Percentiles rank a stretch among this genome's conserved stretches.
Conservation (phyloP, 1,284 basidiomycete genomes). For the Rhodotorula sp. region DNA sequence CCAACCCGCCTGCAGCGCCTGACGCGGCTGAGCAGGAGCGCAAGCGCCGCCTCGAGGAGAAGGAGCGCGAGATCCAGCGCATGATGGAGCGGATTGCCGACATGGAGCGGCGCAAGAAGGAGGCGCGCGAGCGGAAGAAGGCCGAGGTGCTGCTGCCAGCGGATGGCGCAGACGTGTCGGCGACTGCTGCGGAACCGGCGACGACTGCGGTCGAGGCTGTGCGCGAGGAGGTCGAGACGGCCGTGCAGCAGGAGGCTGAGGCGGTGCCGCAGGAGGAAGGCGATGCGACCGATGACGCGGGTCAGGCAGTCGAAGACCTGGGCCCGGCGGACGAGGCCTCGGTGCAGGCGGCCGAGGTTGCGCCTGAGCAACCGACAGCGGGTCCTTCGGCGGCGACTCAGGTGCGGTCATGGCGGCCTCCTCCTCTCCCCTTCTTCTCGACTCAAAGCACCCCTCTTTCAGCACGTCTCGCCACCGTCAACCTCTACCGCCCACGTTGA, state of each 20-base stretch:
- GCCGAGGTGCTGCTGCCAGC: not conserved
- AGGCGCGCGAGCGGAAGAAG: not conserved
- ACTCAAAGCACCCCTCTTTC: not conserved
- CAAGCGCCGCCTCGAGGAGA: conserved; percentile 21
- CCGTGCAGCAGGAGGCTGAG: not conserved
- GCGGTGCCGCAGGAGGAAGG: not conserved
- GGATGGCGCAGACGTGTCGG: too few relatives aligned
- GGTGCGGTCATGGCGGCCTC: not conserved
- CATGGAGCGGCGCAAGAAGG: conserved; percentile 26
- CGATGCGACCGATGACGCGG: too few relatives aligned
- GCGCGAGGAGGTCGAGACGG: not conserved
- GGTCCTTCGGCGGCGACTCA: not conserved
- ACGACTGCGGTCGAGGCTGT: not conserved
- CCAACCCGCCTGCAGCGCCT: not conserved
- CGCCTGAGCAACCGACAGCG: not conserved
- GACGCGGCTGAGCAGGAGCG: not conserved
- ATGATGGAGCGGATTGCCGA: conserved; percentile 30
- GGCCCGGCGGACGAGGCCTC: too few relatives aligned
- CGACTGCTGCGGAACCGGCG: not conserved
- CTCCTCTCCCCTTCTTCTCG: not conserved
- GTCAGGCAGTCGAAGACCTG: too few relatives aligned
- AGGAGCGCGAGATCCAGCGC: conserved; percentile 29
- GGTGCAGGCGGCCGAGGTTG: not conserved
- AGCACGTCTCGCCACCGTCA: not conserved
- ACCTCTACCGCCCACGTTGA: not conserved